These are phyloP conservation scores for Inga laurina DNA, from an alignment of 306 rosid species.

Conservation along the genomic window DNA sequence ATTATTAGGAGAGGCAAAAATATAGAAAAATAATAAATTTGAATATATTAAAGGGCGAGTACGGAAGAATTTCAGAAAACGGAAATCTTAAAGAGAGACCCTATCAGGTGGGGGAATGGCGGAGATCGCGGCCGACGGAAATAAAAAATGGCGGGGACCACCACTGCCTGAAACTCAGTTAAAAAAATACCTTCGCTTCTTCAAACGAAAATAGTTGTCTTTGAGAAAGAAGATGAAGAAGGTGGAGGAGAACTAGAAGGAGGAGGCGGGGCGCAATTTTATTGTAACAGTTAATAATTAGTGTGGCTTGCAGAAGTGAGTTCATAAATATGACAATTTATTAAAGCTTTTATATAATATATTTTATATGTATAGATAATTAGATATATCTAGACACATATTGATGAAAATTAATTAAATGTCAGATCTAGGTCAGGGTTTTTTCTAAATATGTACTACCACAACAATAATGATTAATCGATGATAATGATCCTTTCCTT, in stretches of 20 bases:
- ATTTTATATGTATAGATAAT: neutral
- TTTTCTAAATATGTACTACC: neutral
- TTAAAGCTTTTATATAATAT: neutral
- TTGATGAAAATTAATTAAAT: neutral
- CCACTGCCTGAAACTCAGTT: neutral
- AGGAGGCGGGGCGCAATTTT: neutral
- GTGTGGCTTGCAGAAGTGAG: neutral
- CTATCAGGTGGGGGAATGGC: constrained; percentile 1
- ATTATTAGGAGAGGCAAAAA: neutral
- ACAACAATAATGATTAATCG: neutral
- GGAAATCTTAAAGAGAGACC: neutral
- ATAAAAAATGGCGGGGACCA: neutral
- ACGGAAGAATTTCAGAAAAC: neutral
- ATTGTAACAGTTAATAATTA: neutral
- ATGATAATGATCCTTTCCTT: neutral
- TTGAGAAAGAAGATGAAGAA: too few species aligned
- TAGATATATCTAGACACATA: neutral
- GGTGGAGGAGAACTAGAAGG: neutral
- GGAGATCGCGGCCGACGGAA: constrained; percentile 34
- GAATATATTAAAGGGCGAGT: neutral
- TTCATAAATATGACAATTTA: neutral
- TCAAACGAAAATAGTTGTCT: neutral
- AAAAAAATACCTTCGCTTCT: neutral
- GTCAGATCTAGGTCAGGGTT: neutral
- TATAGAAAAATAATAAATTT: constrained; percentile 9